Evolutionary conservation across 164 flowering plant species (phyloP), one percentile per base, ranked within the genome.

Genomic region (Hamamelis virginiana): DNA sequence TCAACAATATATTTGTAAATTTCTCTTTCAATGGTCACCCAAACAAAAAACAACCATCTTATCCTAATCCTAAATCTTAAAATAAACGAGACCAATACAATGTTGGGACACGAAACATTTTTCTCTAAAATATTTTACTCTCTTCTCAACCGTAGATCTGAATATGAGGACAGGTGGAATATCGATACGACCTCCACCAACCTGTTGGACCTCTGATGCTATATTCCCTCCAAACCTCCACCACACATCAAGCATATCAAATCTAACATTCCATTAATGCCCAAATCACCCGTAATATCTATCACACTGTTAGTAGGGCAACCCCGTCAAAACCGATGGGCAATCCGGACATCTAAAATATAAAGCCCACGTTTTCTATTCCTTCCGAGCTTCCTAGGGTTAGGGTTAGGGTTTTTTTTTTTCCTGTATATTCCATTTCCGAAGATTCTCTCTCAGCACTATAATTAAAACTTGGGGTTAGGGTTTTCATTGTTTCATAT

Each of bases 391-490:
- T 0, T n/a, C 18, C 53, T 50, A 50, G 53, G 53, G 53, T 50
- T 50, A 50, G 53, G 53, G 53, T 50, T n/a, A n/a, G n/a, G n/a
- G n/a, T n/a, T n/a, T n/a, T n/a, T n/a, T 50, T 50, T 50, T 1
- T n/a, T n/a, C 6, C 53, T 50, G 53, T n/a, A 50, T 5, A 5
- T 15, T 50, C 51, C 41, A 33, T 33, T 2, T 6, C 41, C 41
- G 2, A 6, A 33, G 41, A 33, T 33, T 33, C 41, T 33, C 41
- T 33, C 41, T 33, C 4, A 33, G 41, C 41, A 33, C 41, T 33
- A 33, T 33, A 33, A 33, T 33, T 33, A 33, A 2, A 33, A 33
- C 6, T 33, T 33, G 38, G 69, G 74, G 74, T 59, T 72, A 72
- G 74, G 69, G 75, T 66, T 72, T 56, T 23, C 0, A 8, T 41